These are phyloP conservation scores for Ustilago hordei DNA, from an alignment of 1,284 basidiomycete species.

Conservation along the genomic window DNA sequence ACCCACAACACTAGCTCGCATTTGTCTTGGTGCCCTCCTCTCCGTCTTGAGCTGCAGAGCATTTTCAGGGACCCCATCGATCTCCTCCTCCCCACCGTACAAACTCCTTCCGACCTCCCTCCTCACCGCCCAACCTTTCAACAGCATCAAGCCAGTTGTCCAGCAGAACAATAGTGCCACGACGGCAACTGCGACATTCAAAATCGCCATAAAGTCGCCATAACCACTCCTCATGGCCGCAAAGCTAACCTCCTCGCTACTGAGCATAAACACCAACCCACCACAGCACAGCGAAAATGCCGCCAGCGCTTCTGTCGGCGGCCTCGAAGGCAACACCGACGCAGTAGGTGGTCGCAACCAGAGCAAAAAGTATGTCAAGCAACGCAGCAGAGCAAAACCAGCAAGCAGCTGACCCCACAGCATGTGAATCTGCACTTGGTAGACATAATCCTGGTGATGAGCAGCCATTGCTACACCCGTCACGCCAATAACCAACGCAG, in stretches of 20 bases:
- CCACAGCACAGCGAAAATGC: slow-evolving; percentile 88
- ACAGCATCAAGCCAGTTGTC: slow-evolving; percentile 57
- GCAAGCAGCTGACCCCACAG: slow-evolving; percentile 94
- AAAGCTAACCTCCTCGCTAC: slow-evolving; percentile 88
- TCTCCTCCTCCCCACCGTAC: neutral
- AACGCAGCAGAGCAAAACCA: slow-evolving; percentile 81
- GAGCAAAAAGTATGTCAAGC: slow-evolving; percentile 92
- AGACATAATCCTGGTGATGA: slow-evolving; percentile 88
- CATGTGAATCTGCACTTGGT: slow-evolving; percentile 83
- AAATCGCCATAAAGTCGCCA: slow-evolving; percentile 77
- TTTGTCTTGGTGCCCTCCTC: slow-evolving; percentile 24
- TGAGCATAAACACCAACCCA: slow-evolving; percentile 90
- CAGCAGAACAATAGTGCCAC: slow-evolving; percentile 62
- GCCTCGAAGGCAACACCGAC: slow-evolving; percentile 83
- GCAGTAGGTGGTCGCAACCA: slow-evolving; percentile 77
- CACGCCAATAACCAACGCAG: slow-evolving; percentile 83
- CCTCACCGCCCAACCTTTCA: slow-evolving; percentile 63
- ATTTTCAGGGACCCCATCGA: neutral
- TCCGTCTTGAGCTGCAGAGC: slow-evolving; percentile 18
- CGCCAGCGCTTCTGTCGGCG: slow-evolving; percentile 90
- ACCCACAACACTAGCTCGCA: slow-evolving; percentile 29
- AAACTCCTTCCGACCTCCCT: slow-evolving; percentile 36
- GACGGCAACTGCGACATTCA: slow-evolving; percentile 62
- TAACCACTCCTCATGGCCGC: slow-evolving; percentile 90
- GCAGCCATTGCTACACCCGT: slow-evolving; percentile 97